Evolutionary conservation across 2,329 filamentous ascomycete species (phyloP).

Genomic region (Diaporthe sp.): DNA sequence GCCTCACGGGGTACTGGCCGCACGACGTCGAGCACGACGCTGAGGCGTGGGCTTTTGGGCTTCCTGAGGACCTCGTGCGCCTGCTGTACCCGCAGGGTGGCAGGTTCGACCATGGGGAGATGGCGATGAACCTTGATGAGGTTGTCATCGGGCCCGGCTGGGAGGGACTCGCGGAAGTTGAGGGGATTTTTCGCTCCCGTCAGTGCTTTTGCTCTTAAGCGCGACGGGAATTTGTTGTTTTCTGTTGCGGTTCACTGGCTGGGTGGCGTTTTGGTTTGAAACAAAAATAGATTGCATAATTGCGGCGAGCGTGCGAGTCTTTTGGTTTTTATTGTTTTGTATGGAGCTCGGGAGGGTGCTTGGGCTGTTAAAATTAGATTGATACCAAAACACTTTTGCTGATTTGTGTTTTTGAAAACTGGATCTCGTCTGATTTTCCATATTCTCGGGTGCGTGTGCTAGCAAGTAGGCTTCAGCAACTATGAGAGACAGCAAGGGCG

Average conservation of each 20-base stretch:
- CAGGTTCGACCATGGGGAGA: background rate
- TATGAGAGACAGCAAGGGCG: background rate
- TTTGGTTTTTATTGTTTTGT: background rate
- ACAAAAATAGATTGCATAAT: background rate
- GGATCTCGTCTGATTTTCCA: background rate
- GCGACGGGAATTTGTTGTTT: background rate
- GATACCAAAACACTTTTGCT: background rate
- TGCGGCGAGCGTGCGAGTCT: background rate
- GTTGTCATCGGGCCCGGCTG: background rate
- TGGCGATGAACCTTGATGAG: slow-evolving; percentile 12
- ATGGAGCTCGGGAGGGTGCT: background rate
- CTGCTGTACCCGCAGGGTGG: slow-evolving; percentile 13
- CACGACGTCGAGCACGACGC: background rate
- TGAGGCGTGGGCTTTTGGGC: background rate
- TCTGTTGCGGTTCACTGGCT: background rate
- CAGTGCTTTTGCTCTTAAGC: background rate
- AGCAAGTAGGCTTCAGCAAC: background rate
- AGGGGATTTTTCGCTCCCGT: background rate
- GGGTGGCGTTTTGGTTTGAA: background rate
- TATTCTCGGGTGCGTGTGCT: background rate
- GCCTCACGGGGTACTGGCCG: background rate
- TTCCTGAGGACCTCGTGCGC: background rate
- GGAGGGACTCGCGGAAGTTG: background rate
- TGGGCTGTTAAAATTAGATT: background rate
- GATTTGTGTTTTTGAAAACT: background rate